phyloP scores from a whole-genome alignment of 2,329 filamentous ascomycete species.

The Huntiella savannae region DNA sequence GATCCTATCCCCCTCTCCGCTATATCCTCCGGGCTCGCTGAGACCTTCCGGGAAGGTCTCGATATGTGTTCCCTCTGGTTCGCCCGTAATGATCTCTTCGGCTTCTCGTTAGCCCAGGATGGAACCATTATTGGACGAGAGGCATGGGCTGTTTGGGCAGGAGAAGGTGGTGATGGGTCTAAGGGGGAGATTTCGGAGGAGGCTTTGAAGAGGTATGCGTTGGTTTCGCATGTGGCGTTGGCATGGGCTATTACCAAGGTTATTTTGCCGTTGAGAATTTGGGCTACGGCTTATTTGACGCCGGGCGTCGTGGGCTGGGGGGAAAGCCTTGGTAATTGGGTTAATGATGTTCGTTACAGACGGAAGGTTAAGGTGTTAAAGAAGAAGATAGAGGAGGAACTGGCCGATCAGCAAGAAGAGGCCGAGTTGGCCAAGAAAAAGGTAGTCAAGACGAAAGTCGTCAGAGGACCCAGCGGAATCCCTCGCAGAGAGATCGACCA shows the following conservation, averaged over 20 bases:
- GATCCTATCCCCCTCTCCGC: slow-evolving; percentile 47
- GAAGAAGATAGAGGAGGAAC: background rate
- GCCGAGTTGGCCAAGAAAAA: background rate
- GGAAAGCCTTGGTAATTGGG: background rate
- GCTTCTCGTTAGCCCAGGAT: slow-evolving; percentile 25
- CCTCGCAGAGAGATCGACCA: background rate
- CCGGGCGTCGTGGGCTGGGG: slow-evolving; percentile 55
- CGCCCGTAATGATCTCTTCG: slow-evolving; percentile 63
- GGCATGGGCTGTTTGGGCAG: slow-evolving; percentile 10
- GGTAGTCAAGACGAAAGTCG: background rate
- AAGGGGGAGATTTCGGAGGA: slow-evolving; percentile 17
- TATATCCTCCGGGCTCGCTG: slow-evolving; percentile 30
- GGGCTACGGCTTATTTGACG: slow-evolving; percentile 68
- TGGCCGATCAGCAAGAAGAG: background rate
- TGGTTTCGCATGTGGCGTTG: slow-evolving; percentile 56
- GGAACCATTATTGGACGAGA: slow-evolving; percentile 17
- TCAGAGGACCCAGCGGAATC: background rate
- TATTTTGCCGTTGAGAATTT: slow-evolving; percentile 57
- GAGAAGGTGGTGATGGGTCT: slow-evolving; percentile 17
- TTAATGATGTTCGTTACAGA: background rate
- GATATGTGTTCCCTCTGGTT: slow-evolving; percentile 62
- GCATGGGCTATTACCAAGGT: slow-evolving; percentile 85
- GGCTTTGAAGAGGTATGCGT: slow-evolving; percentile 25
- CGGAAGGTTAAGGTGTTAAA: background rate
- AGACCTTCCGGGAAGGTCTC: slow-evolving; percentile 41